Conservation (phyloP, 306 rosid species). For the Senna siamea region DNA sequence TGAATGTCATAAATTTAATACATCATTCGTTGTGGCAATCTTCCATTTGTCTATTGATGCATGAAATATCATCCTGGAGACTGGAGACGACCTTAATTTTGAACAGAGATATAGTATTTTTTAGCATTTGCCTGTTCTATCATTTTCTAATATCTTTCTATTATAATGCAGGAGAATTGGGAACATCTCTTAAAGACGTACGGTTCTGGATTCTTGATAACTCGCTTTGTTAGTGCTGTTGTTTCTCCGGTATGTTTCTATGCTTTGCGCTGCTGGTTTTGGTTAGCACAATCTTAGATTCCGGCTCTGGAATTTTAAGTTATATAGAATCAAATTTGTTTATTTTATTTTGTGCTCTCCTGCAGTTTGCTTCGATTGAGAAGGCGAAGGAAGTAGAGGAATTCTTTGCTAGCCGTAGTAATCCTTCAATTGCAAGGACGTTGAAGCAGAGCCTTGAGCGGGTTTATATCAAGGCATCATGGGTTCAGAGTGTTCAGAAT, state of each 20-base stretch:
- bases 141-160: slow-evolving; percentile 20
- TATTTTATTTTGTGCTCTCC: neutral
- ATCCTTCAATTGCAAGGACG: slow-evolving; percentile 68
- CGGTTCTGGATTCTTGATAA: slow-evolving; percentile 78
- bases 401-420: slow-evolving; percentile 62
- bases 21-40: neutral
- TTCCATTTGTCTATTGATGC: neutral
- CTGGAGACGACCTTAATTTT: slow-evolving; percentile 7
- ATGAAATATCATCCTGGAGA: neutral
- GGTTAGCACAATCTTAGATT: neutral
- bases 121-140: neutral
- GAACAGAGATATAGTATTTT: slow-evolving; percentile 1
- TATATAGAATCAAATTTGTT: neutral
- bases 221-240: slow-evolving; percentile 66
- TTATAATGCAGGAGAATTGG: slow-evolving; percentile 69
- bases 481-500: slow-evolving; percentile 66
- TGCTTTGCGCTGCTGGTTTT: slow-evolving; percentile 22
- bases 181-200: slow-evolving; percentile 60
- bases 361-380: slow-evolving; percentile 87
- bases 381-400: slow-evolving; percentile 82
- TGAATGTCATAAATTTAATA: slow-evolving; percentile 16
- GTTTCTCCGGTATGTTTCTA: slow-evolving; percentile 80
- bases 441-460: slow-evolving; percentile 91
- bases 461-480: slow-evolving; percentile 69
- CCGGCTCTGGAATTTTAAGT: neutral